A percentile compares a stretch with the other conserved stretches of the same genome.
Conservation (phyloP, 2,329 filamentous ascomycete genomes). For the Cordyceps tenuipes region DNA sequence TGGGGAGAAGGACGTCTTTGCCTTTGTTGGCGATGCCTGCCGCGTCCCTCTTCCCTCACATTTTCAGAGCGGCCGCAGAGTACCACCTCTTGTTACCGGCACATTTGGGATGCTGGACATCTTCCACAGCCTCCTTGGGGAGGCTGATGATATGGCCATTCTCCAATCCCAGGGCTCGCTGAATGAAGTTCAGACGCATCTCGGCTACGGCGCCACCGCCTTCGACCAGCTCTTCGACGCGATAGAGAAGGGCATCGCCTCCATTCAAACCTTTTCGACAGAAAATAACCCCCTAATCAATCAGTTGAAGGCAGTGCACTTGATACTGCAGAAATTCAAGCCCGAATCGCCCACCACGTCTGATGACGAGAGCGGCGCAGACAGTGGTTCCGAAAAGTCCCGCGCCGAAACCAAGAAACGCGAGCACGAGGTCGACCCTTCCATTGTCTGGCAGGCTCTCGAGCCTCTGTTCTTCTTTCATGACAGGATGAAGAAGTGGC, state of each 20-base stretch:
- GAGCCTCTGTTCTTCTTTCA: conserved; percentile 64
- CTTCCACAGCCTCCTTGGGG: conserved; percentile 56
- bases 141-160: conserved; percentile 57
- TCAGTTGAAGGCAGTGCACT: conserved; percentile 20
- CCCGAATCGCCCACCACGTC: conserved; percentile 16
- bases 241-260: conserved; percentile 19
- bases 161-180: conserved; percentile 48
- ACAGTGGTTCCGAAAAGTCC: conserved; percentile 15
- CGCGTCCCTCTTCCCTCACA: conserved; percentile 42
- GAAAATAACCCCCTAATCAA: conserved; percentile 18
- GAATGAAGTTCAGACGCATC: conserved; percentile 65
- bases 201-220: conserved; percentile 46
- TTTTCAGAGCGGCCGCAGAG: conserved; percentile 38
- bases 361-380: conserved; percentile 15
- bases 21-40: conserved; percentile 27
- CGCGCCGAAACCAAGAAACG: background rate
- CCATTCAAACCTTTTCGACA: conserved; percentile 18
- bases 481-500: conserved; percentile 23
- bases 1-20: conserved; percentile 58
- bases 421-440: conserved; percentile 15
- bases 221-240: conserved; percentile 24
- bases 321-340: conserved; percentile 19
- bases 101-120: conserved; percentile 49
- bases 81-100: conserved; percentile 62
- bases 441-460: conserved; percentile 72